Evolutionary conservation across 2,329 filamentous ascomycete genomes (phyloP).

Genomic region (Coniochaeta sp.): DNA sequence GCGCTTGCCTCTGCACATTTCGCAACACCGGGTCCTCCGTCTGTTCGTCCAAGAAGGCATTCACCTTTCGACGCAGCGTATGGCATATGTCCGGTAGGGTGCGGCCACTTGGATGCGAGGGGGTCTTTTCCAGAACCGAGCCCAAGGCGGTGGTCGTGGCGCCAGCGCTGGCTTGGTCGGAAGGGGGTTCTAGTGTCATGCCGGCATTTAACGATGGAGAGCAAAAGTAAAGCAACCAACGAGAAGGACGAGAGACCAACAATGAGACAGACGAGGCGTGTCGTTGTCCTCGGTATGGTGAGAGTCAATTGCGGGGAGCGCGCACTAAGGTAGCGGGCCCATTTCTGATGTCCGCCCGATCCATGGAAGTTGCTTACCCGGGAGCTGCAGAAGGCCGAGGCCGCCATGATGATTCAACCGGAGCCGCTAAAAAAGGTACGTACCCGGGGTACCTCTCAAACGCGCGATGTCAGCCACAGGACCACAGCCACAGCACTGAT

Average conservation of each 20-base stretch:
- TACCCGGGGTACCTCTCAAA: not conserved
- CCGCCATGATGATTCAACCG: not conserved
- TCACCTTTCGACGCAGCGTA: slow-evolving; percentile 52
- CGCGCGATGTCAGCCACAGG: not conserved
- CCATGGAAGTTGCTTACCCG: not conserved
- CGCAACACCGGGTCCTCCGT: slow-evolving; percentile 49
- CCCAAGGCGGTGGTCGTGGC: not conserved
- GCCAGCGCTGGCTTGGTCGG: not conserved
- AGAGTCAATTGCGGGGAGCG: not conserved
- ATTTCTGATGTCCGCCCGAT: not conserved
- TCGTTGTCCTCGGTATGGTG: not conserved
- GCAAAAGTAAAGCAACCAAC: not conserved
- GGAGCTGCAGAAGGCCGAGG: not conserved
- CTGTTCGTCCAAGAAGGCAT: slow-evolving; percentile 56
- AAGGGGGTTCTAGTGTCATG: not conserved
- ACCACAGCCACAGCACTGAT: too few species aligned
- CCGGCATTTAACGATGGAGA: not conserved
- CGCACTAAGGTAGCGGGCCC: not conserved
- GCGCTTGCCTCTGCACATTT: slow-evolving; percentile 67
- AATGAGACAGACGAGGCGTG: not conserved
- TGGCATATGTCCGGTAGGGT: slow-evolving; percentile 35
- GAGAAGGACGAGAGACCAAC: not conserved
- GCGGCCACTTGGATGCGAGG: slow-evolving; percentile 8
- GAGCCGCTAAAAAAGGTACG: not conserved
- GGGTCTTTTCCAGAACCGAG: not conserved